phyloP scores from a whole-genome alignment of 2,329 filamentous ascomycete species.

The Pseudopyricularia cyperi region DNA sequence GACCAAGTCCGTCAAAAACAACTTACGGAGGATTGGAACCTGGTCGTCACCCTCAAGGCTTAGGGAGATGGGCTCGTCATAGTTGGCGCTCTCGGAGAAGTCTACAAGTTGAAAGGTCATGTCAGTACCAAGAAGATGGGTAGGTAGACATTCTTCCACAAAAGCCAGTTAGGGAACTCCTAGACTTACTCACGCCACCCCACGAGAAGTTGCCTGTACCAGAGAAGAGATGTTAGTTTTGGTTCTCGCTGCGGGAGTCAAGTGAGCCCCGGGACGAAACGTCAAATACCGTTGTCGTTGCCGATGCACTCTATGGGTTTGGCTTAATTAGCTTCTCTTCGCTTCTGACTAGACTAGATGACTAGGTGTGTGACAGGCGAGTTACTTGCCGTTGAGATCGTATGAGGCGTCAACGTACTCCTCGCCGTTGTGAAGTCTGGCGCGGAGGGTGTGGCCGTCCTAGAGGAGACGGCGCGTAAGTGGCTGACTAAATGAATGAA shows the following conservation, averaged over 20 bases:
- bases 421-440: neutral
- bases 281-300: slow-evolving; percentile 1
- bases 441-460: neutral
- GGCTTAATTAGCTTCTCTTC: neutral
- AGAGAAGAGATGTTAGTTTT: neutral
- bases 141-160: neutral
- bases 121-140: slow-evolving; percentile 1
- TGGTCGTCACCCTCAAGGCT: slow-evolving; percentile 33
- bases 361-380: neutral
- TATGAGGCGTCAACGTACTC: neutral
- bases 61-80: slow-evolving; percentile 27
- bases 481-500: too few relatives aligned
- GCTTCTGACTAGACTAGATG: neutral
- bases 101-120: neutral
- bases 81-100: slow-evolving; percentile 29
- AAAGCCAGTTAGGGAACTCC: slow-evolving; percentile 6
- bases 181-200: slow-evolving; percentile 17
- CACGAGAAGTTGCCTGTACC: slow-evolving; percentile 27
- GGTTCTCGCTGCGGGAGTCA: neutral
- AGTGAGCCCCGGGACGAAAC: neutral
- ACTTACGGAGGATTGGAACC: slow-evolving; percentile 35
- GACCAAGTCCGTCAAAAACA: neutral
- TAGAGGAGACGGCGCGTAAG: neutral
- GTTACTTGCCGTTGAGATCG: neutral
- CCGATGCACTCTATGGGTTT: neutral